Evolutionary conservation across 176 grass and related monocot genomes (phyloP), one percentile per base, ranked within the genome.

Genomic region (Raddia guianensis): DNA sequence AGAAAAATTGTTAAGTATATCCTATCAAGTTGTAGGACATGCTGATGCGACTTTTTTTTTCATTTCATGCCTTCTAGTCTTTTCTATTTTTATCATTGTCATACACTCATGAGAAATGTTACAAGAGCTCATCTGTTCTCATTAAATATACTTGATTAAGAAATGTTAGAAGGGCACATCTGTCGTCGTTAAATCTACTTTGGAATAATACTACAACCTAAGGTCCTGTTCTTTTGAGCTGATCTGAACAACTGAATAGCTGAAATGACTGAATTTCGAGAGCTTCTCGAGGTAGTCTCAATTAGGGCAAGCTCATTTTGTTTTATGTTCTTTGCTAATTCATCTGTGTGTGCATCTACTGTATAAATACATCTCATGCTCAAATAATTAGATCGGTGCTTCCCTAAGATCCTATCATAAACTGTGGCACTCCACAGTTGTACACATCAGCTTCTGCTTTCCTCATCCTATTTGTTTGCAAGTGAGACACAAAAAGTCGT

Each of bases 31-130:
- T 15, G 40, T 75, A 49, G 7, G 3, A 49, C 6, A 8, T 50
- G 46, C 11, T 46, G 79, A 15, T 16, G 48, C 20, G 8, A 11
- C 15, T 70, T 0, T 18, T 52, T 87, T 77, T 40, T 3, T 10
- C 42, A 15, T 55, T 82, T 32, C 53, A 60, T 57, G 12, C 82
- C 64, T 67, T n/a, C 37, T 44, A 75, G 3, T 32, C 35, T 66
- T 73, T 21, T 77, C 15, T 82, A 3, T 40, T 27, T 27, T 27
- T 40, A 53, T 62, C 37, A 11, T 18, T 8, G 8, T 70, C 19
- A 5, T 86, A 80, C 37, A 40, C 37, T 40, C 37, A 40, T 27
- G 27, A 27, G 27, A 27, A 7, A 2, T n/a, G 12, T 57, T 44
- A 48, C 47, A 63, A 20, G 5, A 42, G 12, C 72, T 73, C 37